Percentiles rank a stretch among this genome's conserved stretches.
These are phyloP conservation scores for Leccinum subfulvum DNA, from an alignment of 1,284 basidiomycete genomes.

Conservation along the genomic window DNA sequence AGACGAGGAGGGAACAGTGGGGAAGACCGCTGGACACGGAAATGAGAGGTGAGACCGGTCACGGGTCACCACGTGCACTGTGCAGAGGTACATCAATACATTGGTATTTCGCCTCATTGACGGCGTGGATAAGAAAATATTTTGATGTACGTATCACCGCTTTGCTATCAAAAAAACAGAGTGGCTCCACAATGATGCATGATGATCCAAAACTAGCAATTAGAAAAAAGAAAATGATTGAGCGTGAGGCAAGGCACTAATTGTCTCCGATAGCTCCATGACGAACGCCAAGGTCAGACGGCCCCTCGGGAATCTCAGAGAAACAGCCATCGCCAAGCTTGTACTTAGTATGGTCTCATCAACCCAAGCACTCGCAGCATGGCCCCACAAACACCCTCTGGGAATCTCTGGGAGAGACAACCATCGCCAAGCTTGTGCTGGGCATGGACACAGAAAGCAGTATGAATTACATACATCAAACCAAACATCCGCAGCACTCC, in stretches of 20 bases:
- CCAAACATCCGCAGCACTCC: conserved; percentile 63
- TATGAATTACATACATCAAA: conserved; percentile 41
- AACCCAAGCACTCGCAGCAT: conserved; percentile 68
- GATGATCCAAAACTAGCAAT: neutral
- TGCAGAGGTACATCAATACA: neutral
- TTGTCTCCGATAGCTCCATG: neutral
- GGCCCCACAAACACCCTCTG: neutral
- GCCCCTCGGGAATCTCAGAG: neutral
- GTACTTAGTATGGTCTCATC: conserved; percentile 14
- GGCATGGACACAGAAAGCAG: neutral
- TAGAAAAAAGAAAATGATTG: neutral
- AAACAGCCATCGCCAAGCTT: neutral
- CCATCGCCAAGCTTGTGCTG: neutral
- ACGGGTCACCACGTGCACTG: neutral
- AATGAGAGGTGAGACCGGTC: conserved; percentile 32
- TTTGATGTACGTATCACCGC: neutral
- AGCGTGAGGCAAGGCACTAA: neutral
- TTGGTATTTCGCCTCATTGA: neutral
- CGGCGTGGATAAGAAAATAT: neutral
- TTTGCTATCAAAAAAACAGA: neutral
- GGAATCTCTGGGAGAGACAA: conserved; percentile 4
- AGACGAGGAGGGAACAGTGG: conserved; percentile 60
- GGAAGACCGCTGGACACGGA: conserved; percentile 76
- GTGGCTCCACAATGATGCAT: neutral
- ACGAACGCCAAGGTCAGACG: conserved; percentile 26